Conservation (phyloP, 2,329 filamentous ascomycete genomes). For the Nemania serpens region DNA sequence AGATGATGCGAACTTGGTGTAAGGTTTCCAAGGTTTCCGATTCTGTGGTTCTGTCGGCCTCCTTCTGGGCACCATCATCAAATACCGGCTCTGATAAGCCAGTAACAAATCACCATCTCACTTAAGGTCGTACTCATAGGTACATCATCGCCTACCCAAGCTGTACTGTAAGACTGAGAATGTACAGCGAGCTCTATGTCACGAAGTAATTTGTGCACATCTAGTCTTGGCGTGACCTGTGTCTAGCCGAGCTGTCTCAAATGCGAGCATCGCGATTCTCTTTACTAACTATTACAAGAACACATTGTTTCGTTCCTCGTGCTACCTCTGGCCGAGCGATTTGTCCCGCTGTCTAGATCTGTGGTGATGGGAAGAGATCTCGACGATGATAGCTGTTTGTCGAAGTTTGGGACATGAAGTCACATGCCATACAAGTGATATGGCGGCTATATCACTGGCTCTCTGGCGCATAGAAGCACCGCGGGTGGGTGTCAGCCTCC, state of each 20-base stretch:
- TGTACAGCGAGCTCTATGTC: neutral
- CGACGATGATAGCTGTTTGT: neutral
- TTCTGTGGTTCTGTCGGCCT: conserved; percentile 4
- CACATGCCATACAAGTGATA: neutral
- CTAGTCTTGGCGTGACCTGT: neutral
- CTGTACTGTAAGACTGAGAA: too few species aligned
- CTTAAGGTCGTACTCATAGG: neutral
- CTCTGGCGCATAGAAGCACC: conserved; percentile 1
- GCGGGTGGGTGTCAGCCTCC: conserved; percentile 1
- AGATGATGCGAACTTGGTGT: neutral
- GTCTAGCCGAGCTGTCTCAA: neutral
- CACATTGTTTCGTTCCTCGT: neutral
- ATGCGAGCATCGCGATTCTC: conserved; percentile 6
- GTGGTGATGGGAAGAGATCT: neutral
- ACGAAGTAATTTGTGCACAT: conserved; percentile 4
- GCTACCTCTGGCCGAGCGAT: neutral
- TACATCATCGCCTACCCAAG: neutral
- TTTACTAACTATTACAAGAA: neutral
- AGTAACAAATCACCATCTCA: conserved; percentile 11
- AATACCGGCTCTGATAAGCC: conserved; percentile 2
- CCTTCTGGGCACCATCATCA: neutral
- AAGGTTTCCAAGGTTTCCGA: conserved; percentile 1
- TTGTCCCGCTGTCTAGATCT: neutral
- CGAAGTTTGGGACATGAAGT: neutral
- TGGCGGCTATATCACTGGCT: neutral